phyloP scores from a whole-genome alignment of 2,329 filamentous ascomycete genomes.

The Anthostomella pinea region DNA sequence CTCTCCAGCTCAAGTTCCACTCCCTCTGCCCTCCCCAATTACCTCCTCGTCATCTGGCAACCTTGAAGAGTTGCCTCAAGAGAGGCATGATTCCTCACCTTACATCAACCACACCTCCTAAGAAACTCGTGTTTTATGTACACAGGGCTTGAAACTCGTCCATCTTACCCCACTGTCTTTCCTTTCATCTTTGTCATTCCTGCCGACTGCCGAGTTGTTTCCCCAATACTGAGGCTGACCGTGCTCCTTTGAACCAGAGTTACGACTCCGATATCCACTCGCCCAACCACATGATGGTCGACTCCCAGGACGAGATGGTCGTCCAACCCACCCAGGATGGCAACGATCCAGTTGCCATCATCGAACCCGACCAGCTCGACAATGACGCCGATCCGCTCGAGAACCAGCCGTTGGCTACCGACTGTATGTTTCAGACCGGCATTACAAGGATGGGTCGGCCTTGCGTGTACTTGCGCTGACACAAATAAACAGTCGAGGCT shows the following conservation, averaged over 20 bases:
- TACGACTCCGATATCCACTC: conserved; percentile 51
- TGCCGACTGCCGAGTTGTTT: too few species aligned
- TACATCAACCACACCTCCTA: too few species aligned
- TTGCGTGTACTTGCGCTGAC: conserved; percentile 23
- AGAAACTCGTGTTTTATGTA: too few species aligned
- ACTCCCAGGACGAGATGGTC: conserved; percentile 54
- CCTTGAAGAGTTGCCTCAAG: too few species aligned
- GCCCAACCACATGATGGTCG: conserved; percentile 56
- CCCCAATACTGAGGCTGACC: too few species aligned
- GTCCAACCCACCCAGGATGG: conserved; percentile 45
- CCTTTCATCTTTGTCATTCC: too few species aligned
- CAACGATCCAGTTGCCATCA: conserved; percentile 52
- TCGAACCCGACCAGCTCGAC: conserved; percentile 51
- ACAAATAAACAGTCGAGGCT: conserved; percentile 61
- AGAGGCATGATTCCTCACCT: too few species aligned
- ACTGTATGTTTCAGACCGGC: conserved; percentile 42
- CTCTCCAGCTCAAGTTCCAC: conserved; percentile 6
- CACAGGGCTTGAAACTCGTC: too few species aligned
- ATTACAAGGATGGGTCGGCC: conserved; percentile 1
- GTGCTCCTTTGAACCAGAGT: conserved; percentile 38
- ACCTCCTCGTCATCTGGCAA: neutral
- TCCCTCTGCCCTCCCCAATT: conserved; percentile 1
- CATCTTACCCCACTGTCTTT: too few species aligned
- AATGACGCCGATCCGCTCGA: conserved; percentile 47
- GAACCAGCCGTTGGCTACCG: conserved; percentile 48